Evolutionary conservation across 169 alveolate genomes (phyloP).

Genomic region (Blepharisma undulans): DNA sequence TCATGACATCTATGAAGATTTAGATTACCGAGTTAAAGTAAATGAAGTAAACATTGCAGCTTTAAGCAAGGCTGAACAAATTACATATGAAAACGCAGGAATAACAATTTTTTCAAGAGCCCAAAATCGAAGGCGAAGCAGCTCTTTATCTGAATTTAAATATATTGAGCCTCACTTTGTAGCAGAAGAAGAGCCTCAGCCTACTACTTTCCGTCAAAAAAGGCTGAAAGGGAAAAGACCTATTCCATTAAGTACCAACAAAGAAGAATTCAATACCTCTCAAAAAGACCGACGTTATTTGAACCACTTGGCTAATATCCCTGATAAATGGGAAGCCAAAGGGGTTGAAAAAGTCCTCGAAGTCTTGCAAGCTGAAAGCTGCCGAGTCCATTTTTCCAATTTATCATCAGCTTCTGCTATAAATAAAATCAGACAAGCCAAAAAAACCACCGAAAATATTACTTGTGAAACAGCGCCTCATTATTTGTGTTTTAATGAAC

Average conservation of each 20-base stretch:
- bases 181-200: background rate
- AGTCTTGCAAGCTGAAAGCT: background rate
- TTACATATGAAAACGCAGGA: slow-evolving; percentile 25
- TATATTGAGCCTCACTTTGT: background rate
- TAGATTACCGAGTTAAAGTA: background rate
- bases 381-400: background rate
- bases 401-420: slow-evolving; percentile 10
- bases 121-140: background rate
- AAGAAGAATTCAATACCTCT: background rate
- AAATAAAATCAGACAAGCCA: background rate
- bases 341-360: slow-evolving; percentile 28
- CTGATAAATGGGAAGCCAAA: slow-evolving; percentile 34
- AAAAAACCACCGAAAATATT: background rate
- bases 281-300: slow-evolving; percentile 8
- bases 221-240: background rate
- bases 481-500: background rate
- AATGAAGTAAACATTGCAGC: background rate
- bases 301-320: slow-evolving; percentile 6
- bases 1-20: background rate
- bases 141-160: background rate
- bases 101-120: background rate
- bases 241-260: background rate
- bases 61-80: slow-evolving; percentile 10
- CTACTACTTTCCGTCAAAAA: background rate
- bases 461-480: slow-evolving; percentile 14